Percentiles rank a stretch among this genome's conserved stretches.
Evolutionary conservation across 768 basidiomycete genomes (phyloP).

Genomic region (Calocybe gangraenosa): DNA sequence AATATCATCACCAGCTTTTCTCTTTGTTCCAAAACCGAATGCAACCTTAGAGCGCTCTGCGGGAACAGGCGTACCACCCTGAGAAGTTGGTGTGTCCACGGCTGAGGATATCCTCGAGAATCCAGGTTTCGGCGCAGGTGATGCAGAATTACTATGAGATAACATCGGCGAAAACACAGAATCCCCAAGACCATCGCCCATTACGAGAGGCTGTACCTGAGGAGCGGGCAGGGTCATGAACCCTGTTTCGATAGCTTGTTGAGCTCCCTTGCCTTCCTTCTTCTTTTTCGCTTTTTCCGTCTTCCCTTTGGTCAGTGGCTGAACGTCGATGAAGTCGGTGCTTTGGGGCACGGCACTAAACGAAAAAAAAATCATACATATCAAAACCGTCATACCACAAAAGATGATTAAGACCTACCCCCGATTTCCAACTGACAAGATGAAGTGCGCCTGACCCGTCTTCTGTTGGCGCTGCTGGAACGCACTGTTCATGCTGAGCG

Average conservation of each 20-base stretch:
- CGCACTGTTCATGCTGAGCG: constrained; percentile 89
- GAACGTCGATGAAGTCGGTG: constrained; percentile 74
- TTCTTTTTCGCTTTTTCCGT: constrained; percentile 81
- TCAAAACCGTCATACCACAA: constrained; percentile 8
- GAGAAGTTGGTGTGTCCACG: constrained; percentile 42
- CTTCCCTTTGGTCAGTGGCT: constrained; percentile 79
- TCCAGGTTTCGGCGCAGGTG: constrained; percentile 67
- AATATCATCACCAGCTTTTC: constrained; percentile 75
- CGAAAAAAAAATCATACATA: constrained; percentile 2
- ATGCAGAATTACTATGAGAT: constrained; percentile 37
- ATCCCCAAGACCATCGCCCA: constrained; percentile 46
- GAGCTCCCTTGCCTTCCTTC: constrained; percentile 59
- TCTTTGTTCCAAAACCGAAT: constrained; percentile 74
- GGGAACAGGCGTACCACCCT: constrained; percentile 53
- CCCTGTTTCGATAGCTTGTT: constrained; percentile 46
- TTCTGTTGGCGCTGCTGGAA: constrained; percentile 94
- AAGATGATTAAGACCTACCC: constrained; percentile 49
- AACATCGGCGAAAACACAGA: constrained; percentile 26
- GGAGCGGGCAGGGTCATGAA: constrained; percentile 75
- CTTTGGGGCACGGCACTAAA: constrained; percentile 83
- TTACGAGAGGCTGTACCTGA: constrained; percentile 31
- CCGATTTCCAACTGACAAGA: constrained; percentile 89
- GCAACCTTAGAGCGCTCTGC: constrained; percentile 71
- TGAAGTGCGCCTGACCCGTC: constrained; percentile 94
- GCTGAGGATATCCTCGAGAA: constrained; percentile 74